A percentile compares a stretch with the other conserved stretches of the same genome.
Evolutionary conservation across 306 rosid genomes (phyloP).

Genomic region (Quercus mongolica): DNA sequence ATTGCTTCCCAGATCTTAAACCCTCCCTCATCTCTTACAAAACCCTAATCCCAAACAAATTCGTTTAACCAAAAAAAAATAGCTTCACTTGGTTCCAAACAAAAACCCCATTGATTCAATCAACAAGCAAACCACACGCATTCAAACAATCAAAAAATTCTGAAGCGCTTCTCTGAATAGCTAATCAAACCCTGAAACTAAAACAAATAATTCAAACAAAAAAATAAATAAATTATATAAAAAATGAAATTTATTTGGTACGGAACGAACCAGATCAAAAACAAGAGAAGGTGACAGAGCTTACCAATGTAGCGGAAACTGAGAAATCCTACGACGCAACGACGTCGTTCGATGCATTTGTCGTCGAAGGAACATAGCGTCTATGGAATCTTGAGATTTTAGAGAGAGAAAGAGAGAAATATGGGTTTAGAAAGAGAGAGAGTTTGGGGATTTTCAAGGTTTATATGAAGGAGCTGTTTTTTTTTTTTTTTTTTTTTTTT

Average conservation of each 20-base stretch:
- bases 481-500: background rate
- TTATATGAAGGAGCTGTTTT: background rate
- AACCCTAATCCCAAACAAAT: constrained; percentile 37
- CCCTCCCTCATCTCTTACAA: constrained; percentile 65
- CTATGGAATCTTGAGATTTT: constrained; percentile 5
- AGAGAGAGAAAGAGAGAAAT: constrained; percentile 1
- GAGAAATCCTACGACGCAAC: constrained; percentile 20
- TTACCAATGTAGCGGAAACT: constrained; percentile 57
- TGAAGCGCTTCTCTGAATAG: background rate
- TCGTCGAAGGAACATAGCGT: constrained; percentile 19
- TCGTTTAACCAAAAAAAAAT: background rate
- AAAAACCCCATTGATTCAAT: constrained; percentile 12
- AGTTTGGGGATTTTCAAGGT: constrained; percentile 2
- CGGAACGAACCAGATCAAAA: constrained; percentile 43
- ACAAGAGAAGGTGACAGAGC: constrained; percentile 4
- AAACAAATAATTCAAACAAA: background rate
- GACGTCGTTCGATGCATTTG: constrained; percentile 7
- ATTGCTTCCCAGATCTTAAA: constrained; percentile 50
- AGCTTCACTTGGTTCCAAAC: constrained; percentile 2
- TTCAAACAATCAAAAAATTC: background rate
- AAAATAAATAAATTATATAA: background rate
- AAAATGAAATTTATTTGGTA: background rate
- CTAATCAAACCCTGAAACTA: background rate
- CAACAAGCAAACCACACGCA: background rate
- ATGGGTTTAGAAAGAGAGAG: constrained; percentile 11